phyloP scores from a whole-genome alignment of 2,329 filamentous ascomycete genomes.

The Talaromyces sp. region DNA sequence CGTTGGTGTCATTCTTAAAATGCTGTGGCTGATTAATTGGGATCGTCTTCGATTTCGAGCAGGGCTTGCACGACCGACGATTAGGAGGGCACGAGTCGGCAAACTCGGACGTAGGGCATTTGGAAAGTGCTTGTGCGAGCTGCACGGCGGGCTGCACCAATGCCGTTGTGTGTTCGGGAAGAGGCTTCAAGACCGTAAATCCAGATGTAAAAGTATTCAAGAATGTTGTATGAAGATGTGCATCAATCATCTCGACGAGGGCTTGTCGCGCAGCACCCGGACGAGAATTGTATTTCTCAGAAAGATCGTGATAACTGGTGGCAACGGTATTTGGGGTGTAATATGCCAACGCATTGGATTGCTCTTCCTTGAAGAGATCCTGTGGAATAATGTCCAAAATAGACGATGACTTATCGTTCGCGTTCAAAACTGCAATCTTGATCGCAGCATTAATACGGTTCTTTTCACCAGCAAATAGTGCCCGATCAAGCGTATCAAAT shows the following conservation, averaged over 20 bases:
- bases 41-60: constrained; percentile 63
- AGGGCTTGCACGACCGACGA: constrained; percentile 68
- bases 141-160: constrained; percentile 68
- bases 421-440: constrained; percentile 47
- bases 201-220: constrained; percentile 75
- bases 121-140: constrained; percentile 71
- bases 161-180: constrained; percentile 70
- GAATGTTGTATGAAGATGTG: constrained; percentile 82
- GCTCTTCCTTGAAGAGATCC: constrained; percentile 65
- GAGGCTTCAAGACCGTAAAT: constrained; percentile 77
- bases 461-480: constrained; percentile 70
- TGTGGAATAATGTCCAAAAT: constrained; percentile 62
- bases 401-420: constrained; percentile 56
- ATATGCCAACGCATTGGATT: constrained; percentile 69
- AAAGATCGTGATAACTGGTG: constrained; percentile 66
- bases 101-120: constrained; percentile 72
- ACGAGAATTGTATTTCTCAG: constrained; percentile 58
- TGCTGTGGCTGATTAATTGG: constrained; percentile 64
- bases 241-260: constrained; percentile 74
- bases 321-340: constrained; percentile 67
- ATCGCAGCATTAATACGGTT: constrained; percentile 63
- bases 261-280: constrained; percentile 61
- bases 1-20: constrained; percentile 68
- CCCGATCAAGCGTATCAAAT: constrained; percentile 69
- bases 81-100: constrained; percentile 84